Evolutionary conservation across 2,329 filamentous ascomycete species (phyloP).

Genomic region (Ophiostoma montium): DNA sequence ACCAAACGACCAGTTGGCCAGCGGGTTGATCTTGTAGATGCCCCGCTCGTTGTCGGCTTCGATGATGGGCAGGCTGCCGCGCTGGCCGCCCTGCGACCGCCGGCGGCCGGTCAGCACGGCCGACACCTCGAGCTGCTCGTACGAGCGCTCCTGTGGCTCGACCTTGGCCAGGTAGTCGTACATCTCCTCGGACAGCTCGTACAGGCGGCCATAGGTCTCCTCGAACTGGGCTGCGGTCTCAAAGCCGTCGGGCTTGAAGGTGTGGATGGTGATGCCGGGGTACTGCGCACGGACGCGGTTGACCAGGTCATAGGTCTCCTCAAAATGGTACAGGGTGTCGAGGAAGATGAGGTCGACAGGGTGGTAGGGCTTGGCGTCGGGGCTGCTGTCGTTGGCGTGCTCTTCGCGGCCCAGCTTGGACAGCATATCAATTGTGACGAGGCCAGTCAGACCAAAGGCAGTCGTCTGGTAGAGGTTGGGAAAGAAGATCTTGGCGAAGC

Average conservation of each 20-base stretch:
- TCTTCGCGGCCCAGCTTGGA: slow-evolving; percentile 56
- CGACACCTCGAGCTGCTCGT: slow-evolving; percentile 71
- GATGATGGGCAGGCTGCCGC: slow-evolving; percentile 78
- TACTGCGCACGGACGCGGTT: slow-evolving; percentile 65
- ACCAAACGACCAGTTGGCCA: slow-evolving; percentile 85
- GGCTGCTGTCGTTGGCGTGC: background rate
- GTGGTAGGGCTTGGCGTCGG: background rate
- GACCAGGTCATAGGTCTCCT: slow-evolving; percentile 60
- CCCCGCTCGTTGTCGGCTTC: slow-evolving; percentile 80
- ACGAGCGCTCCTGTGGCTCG: slow-evolving; percentile 85
- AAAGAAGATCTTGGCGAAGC: slow-evolving; percentile 82
- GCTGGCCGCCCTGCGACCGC: slow-evolving; percentile 82
- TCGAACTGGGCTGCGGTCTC: slow-evolving; percentile 66
- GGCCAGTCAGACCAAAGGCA: slow-evolving; percentile 67
- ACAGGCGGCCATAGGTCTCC: slow-evolving; percentile 68
- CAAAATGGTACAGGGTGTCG: slow-evolving; percentile 71
- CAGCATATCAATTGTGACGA: slow-evolving; percentile 75
- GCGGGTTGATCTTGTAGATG: slow-evolving; percentile 92
- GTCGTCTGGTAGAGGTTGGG: slow-evolving; percentile 82
- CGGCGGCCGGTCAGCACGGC: slow-evolving; percentile 87
- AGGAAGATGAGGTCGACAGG: slow-evolving; percentile 61
- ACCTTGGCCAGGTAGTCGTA: slow-evolving; percentile 98
- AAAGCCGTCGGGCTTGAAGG: slow-evolving; percentile 73
- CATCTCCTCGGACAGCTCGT: slow-evolving; percentile 72
- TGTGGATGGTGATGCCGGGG: slow-evolving; percentile 65